These are phyloP conservation scores for Isabelozyma gotoi DNA, from an alignment of 805 yeast genomes.

Conservation along the genomic window DNA sequence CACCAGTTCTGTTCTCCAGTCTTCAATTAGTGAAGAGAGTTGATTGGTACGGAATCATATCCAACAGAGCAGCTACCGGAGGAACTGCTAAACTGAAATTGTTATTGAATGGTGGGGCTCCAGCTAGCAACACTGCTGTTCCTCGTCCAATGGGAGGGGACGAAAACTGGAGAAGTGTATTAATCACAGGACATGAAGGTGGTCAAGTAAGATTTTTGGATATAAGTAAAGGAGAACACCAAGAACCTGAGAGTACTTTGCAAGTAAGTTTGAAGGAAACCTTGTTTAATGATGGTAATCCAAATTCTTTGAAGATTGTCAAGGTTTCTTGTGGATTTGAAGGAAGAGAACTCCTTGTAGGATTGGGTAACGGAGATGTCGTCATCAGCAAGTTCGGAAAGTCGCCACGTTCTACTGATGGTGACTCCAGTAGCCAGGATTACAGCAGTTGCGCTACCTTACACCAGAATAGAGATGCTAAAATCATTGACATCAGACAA, in stretches of 20 bases:
- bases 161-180: slow-evolving; percentile 43
- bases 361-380: slow-evolving; percentile 69
- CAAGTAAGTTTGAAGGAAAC: slow-evolving; percentile 35
- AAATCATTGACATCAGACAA: slow-evolving; percentile 50
- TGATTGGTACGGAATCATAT: slow-evolving; percentile 79
- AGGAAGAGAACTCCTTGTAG: slow-evolving; percentile 71
- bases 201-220: slow-evolving; percentile 86
- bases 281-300: slow-evolving; percentile 25
- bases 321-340: slow-evolving; percentile 75
- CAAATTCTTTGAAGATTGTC: slow-evolving; percentile 45
- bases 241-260: slow-evolving; percentile 28
- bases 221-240: slow-evolving; percentile 68
- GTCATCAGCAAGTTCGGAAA: slow-evolving; percentile 70
- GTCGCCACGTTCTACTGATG: slow-evolving; percentile 7
- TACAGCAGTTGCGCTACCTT: slow-evolving; percentile 27
- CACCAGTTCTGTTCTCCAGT: slow-evolving; percentile 58
- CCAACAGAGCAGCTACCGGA: slow-evolving; percentile 26
- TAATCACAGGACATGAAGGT: slow-evolving; percentile 84
- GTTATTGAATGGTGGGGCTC: slow-evolving; percentile 78
- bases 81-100: slow-evolving; percentile 44
- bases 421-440: slow-evolving; percentile 13
- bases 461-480: slow-evolving; percentile 34
- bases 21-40: slow-evolving; percentile 55
- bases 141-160: slow-evolving; percentile 32
- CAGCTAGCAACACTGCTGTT: slow-evolving; percentile 41